phyloP scores from a whole-genome alignment of 805 yeast genomes.

The Sugiyamaella qingdaonensis region DNA sequence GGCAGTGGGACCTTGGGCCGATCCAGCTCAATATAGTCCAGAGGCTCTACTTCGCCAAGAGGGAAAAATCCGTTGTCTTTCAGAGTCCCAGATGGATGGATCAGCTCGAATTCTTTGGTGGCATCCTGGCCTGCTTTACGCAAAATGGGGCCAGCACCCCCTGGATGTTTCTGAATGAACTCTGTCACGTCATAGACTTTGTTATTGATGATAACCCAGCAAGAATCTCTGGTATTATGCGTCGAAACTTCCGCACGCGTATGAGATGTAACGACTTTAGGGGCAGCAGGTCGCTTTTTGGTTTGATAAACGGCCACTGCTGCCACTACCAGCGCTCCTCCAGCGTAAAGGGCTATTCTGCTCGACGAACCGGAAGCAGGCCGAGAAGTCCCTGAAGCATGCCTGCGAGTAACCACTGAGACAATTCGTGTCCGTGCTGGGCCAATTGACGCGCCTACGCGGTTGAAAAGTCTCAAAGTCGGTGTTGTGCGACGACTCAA shows the following conservation, averaged over 20 bases:
- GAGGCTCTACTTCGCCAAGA: slow-evolving; percentile 16
- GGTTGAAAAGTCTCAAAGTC: neutral
- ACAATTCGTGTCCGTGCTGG: neutral
- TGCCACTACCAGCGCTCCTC: slow-evolving; percentile 4
- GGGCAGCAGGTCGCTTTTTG: neutral
- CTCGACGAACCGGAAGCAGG: neutral
- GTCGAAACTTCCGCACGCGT: slow-evolving; percentile 21
- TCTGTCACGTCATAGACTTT: slow-evolving; percentile 37
- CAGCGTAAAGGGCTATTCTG: slow-evolving; percentile 3
- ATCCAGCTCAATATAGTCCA: slow-evolving; percentile 5
- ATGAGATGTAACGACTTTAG: neutral
- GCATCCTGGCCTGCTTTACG: slow-evolving; percentile 51
- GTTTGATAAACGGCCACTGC: neutral
- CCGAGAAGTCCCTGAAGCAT: slow-evolving; percentile 3
- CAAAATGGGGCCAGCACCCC: slow-evolving; percentile 45
- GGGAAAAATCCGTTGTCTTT: slow-evolving; percentile 18
- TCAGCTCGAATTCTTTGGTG: slow-evolving; percentile 30
- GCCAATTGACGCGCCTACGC: neutral
- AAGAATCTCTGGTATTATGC: slow-evolving; percentile 25
- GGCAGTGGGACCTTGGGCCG: slow-evolving; percentile 14
- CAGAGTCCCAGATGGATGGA: slow-evolving; percentile 27
- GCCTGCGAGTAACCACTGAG: neutral
- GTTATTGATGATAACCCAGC: slow-evolving; percentile 30
- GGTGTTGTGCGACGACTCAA: neutral
- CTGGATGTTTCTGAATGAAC: slow-evolving; percentile 37